Conservation (phyloP, 768 basidiomycete genomes). For the Leccinum uliginosum region DNA sequence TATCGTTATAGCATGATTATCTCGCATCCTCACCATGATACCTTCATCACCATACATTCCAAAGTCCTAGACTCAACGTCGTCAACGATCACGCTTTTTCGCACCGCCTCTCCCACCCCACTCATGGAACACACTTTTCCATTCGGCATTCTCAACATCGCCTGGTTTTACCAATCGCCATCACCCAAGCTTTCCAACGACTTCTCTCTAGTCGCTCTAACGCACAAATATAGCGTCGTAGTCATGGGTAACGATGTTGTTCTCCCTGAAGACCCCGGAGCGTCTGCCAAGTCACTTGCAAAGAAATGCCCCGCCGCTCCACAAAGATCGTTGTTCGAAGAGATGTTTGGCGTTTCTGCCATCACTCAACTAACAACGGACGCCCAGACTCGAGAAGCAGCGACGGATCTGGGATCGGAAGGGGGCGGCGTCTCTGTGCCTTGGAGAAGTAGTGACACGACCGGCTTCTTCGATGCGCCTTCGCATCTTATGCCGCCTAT, state of each 20-base stretch:
- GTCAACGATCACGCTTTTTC: conserved; percentile 48
- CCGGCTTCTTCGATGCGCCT: conserved; percentile 58
- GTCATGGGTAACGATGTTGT: conserved; percentile 59
- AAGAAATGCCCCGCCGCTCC: conserved; percentile 28
- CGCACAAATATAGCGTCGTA: conserved; percentile 58
- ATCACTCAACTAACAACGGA: conserved; percentile 37
- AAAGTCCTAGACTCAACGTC: conserved; percentile 27
- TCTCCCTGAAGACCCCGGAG: conserved; percentile 39
- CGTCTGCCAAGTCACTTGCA: conserved; percentile 38
- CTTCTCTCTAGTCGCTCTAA: conserved; percentile 68
- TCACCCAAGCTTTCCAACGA: conserved; percentile 30
- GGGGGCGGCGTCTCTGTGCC: conserved; percentile 20
- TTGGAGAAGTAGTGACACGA: conserved; percentile 40
- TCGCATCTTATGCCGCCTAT: conserved; percentile 76
- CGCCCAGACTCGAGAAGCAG: conserved; percentile 15
- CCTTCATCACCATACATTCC: conserved; percentile 54
- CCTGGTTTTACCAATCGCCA: conserved; percentile 33
- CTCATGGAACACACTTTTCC: conserved; percentile 47
- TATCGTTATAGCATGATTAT: conserved; percentile 42
- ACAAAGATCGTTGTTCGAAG: conserved; percentile 72
- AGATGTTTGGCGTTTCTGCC: conserved; percentile 83
- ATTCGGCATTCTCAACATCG: conserved; percentile 53
- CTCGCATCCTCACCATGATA: conserved; percentile 52
- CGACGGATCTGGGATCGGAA: conserved; percentile 10
- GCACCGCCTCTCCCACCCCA: conserved; percentile 41